These are phyloP conservation scores for maize (Zea mays) DNA, from an alignment of 176 grass and related monocot species.

Conservation along the genomic window Zm-B73-REFERENCE-NAM-5.0 NC_050100.1:78775001-78775500, in stretches of 20 bases:
- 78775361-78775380: neutral
- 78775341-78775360: neutral
- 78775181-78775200: neutral
- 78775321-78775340: neutral
- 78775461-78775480: neutral
- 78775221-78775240: neutral
- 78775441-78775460: neutral
- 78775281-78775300: neutral
- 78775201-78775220: neutral
- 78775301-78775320: neutral
- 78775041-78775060: neutral
- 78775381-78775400: neutral
- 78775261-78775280: neutral
- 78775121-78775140: neutral
- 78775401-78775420: neutral
- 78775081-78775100: conserved; percentile 3
- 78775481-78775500: neutral
- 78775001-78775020: neutral
- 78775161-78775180: neutral
- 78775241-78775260: neutral
- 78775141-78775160: neutral
- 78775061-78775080: conserved; percentile 8
- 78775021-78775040: neutral
- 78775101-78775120: neutral
- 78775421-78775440: neutral